These are phyloP conservation scores for Oryza nivara DNA, from an alignment of 176 grass and related monocot genomes.

Conservation along the genomic window DNA sequence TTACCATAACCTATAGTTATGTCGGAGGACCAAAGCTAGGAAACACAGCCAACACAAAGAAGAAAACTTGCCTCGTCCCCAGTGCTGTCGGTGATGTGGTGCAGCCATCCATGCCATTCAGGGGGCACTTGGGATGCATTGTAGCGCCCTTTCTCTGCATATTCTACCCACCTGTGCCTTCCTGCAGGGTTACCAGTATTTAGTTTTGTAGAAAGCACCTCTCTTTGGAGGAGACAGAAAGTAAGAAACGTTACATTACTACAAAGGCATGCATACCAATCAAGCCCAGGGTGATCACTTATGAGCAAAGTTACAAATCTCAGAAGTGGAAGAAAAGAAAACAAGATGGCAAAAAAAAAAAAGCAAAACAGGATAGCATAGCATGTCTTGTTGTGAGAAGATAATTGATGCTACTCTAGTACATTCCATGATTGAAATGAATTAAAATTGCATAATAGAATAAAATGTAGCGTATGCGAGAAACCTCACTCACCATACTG, in stretches of 20 bases:
- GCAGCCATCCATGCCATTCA: slow-evolving; percentile 98
- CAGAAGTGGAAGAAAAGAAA: slow-evolving; percentile 11
- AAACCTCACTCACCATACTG: slow-evolving; percentile 66
- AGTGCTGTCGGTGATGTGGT: slow-evolving; percentile 79
- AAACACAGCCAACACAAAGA: background rate
- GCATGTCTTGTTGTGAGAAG: background rate
- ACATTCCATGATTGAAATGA: background rate
- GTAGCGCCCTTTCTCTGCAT: slow-evolving; percentile 78
- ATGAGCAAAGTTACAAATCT: slow-evolving; percentile 16
- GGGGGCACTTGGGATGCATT: slow-evolving; percentile 95
- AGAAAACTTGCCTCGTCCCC: slow-evolving; percentile 67
- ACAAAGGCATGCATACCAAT: slow-evolving; percentile 3
- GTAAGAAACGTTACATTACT: background rate
- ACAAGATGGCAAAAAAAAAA: background rate
- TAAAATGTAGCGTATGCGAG: background rate
- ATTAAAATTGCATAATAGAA: background rate
- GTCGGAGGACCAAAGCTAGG: background rate
- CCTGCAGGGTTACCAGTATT: slow-evolving; percentile 50
- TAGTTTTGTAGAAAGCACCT: slow-evolving; percentile 5
- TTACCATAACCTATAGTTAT: background rate
- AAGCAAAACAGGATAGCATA: background rate
- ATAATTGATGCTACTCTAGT: background rate
- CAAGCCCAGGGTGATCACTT: background rate
- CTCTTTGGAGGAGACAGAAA: background rate
- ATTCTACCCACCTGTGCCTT: slow-evolving; percentile 93